phyloP scores from a whole-genome alignment of 768 basidiomycete genomes.

The Exsudoporus frostii region DNA sequence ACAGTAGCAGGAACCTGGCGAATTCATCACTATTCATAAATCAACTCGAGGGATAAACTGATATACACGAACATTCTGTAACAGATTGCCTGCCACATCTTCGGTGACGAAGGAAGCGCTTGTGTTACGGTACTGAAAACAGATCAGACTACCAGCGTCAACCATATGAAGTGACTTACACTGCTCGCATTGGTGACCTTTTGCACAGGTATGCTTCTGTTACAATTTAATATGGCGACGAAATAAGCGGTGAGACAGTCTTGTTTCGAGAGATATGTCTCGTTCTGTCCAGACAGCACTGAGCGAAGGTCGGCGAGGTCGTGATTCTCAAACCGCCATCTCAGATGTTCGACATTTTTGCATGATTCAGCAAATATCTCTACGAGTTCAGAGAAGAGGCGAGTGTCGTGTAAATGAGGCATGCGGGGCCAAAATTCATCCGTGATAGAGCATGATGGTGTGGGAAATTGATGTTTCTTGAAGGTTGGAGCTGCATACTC shows the following conservation, averaged over 20 bases:
- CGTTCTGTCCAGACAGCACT: constrained; percentile 4
- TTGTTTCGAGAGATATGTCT: constrained; percentile 20
- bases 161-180: constrained; percentile 14
- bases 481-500: constrained; percentile 21
- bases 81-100: constrained; percentile 17
- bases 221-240: constrained; percentile 20
- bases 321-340: constrained; percentile 11
- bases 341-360: constrained; percentile 12
- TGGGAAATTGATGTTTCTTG: constrained; percentile 20
- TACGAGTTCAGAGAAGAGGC: constrained; percentile 17
- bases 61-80: constrained; percentile 20
- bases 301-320: constrained; percentile 16
- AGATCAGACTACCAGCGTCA: not conserved
- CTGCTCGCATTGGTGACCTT: constrained; percentile 28
- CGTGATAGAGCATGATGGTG: constrained; percentile 11
- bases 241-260: constrained; percentile 32
- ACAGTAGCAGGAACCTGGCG: constrained; percentile 11
- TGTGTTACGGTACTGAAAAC: constrained; percentile 19
- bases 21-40: not conserved
- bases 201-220: constrained; percentile 8
- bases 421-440: constrained; percentile 19
- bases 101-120: constrained; percentile 16
- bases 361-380: constrained; percentile 10
- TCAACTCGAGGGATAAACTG: not conserved
- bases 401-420: constrained; percentile 24